Percentiles rank a stretch among this genome's conserved stretches.
Evolutionary conservation across 257 asterid species (phyloP).

Genomic region (Solanum commersonii): DNA sequence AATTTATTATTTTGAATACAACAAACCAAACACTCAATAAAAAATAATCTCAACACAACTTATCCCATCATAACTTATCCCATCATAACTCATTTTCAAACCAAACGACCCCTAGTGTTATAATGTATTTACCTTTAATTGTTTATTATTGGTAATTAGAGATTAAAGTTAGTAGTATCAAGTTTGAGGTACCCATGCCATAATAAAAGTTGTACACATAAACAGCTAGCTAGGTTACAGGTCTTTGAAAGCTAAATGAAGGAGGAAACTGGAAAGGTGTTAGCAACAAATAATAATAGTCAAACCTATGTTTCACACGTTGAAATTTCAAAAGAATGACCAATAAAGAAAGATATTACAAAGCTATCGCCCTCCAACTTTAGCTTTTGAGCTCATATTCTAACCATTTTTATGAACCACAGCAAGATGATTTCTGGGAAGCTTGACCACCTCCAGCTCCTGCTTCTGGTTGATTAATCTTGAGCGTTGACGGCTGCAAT

Average conservation of each 20-base stretch:
- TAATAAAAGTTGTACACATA: background rate
- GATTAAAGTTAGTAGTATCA: background rate
- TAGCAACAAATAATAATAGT: background rate
- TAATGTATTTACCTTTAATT: background rate
- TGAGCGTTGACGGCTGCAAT: constrained; percentile 10
- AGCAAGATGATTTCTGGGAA: constrained; percentile 9
- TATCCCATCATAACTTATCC: too few species aligned
- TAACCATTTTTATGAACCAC: constrained; percentile 2
- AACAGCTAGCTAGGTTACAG: background rate
- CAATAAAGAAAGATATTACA: constrained; percentile 9
- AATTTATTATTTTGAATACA: too few species aligned
- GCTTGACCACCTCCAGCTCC: background rate
- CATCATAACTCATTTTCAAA: too few species aligned
- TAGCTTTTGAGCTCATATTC: too few species aligned
- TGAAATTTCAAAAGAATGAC: constrained; percentile 21
- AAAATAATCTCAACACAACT: too few species aligned
- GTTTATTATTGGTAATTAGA: background rate
- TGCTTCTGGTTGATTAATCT: constrained; percentile 7
- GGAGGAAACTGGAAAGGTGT: background rate
- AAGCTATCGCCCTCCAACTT: constrained; percentile 9
- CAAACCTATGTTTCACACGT: constrained; percentile 30
- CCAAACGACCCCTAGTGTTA: too few species aligned
- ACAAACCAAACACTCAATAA: too few species aligned
- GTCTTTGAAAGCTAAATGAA: background rate
- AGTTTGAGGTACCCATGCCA: background rate